Evolutionary conservation across 495 filamentous ascomycete genomes (phyloP).

Genomic region (Neurospora terricola): DNA sequence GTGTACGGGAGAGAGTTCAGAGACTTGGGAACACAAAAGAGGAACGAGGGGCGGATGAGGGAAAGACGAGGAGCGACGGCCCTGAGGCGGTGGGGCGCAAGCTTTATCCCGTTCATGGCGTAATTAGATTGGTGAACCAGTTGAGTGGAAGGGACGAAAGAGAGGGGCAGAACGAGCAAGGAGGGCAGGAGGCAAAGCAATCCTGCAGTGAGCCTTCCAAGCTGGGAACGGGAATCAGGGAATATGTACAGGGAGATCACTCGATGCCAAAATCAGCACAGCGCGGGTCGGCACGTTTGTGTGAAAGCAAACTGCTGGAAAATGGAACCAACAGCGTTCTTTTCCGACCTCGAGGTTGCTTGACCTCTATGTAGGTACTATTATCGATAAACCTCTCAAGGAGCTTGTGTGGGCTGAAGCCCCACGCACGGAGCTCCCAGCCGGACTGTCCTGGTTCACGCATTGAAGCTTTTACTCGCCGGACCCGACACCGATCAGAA

Average conservation of each 20-base stretch:
- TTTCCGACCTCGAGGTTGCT: not conserved
- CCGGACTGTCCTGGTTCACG: not conserved
- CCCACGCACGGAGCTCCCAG: not conserved
- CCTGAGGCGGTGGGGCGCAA: not conserved
- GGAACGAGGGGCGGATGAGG: slow-evolving; percentile 2
- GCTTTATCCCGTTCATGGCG: not conserved
- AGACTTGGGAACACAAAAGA: not conserved
- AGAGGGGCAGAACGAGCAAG: not conserved
- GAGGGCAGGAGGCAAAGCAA: not conserved
- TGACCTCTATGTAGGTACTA: not conserved
- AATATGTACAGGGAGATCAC: not conserved
- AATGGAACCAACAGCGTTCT: not conserved
- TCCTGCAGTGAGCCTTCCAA: not conserved
- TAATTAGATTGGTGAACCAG: not conserved
- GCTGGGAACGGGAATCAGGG: not conserved
- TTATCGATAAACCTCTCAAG: not conserved
- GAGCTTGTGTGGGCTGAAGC: not conserved
- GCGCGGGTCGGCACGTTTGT: not conserved
- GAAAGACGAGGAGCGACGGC: not conserved
- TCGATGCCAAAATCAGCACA: not conserved
- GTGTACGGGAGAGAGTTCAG: not conserved
- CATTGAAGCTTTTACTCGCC: not conserved
- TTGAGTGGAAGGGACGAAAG: not conserved
- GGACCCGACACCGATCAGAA: not conserved
- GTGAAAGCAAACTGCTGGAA: not conserved